Percentiles rank a stretch among this genome's conserved stretches.
Conservation (phyloP, 2,329 filamentous ascomycete genomes). For the Neonectria neomacrospora region DNA sequence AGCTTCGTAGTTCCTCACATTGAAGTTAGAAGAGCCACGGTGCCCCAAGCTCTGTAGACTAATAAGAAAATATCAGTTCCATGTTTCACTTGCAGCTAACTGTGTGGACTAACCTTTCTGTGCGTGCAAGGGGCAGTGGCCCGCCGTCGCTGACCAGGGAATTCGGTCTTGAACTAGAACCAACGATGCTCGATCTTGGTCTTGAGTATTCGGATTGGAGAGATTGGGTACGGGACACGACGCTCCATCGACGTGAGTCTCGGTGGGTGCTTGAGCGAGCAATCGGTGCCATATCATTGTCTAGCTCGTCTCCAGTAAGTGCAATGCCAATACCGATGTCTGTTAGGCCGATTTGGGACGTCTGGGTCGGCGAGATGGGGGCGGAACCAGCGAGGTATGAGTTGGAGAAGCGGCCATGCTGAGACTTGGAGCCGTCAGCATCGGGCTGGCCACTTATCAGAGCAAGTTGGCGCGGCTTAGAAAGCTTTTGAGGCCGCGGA, state of each 20-base stretch:
- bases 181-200: constrained; percentile 27
- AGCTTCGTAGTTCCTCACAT: constrained; percentile 35
- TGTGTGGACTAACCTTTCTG: constrained; percentile 41
- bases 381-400: constrained; percentile 47
- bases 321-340: constrained; percentile 36
- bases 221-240: constrained; percentile 30
- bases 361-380: constrained; percentile 32
- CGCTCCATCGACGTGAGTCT: constrained; percentile 30
- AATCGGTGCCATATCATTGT: constrained; percentile 27
- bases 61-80: constrained; percentile 30
- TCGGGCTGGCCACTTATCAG: constrained; percentile 55
- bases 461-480: constrained; percentile 59
- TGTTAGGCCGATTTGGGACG: constrained; percentile 28
- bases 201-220: constrained; percentile 36
- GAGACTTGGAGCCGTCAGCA: constrained; percentile 44
- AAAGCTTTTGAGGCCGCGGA: constrained; percentile 60
- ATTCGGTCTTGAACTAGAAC: constrained; percentile 28
- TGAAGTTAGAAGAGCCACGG: constrained; percentile 31
- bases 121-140: constrained; percentile 30
- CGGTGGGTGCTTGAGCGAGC: constrained; percentile 32
- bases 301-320: constrained; percentile 27
- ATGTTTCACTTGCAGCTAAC: constrained; percentile 20
- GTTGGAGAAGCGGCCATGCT: constrained; percentile 46
- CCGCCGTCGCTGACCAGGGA: constrained; percentile 33
- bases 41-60: constrained; percentile 33